phyloP scores from a whole-genome alignment of 257 asterid genomes.

The Petunia secreta region DNA sequence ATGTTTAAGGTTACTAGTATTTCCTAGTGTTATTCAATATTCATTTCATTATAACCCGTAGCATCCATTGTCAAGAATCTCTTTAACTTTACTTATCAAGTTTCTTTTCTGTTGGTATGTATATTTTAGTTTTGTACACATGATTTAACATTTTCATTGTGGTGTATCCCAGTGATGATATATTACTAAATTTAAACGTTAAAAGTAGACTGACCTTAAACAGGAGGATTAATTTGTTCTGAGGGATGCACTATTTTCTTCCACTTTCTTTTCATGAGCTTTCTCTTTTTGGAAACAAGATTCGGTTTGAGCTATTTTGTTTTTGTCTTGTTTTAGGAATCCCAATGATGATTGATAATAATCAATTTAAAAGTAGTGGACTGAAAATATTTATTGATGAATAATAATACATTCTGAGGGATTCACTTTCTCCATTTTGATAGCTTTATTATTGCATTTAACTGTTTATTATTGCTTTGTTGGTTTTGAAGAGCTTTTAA shows the following conservation, averaged over 20 bases:
- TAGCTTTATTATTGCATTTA: background rate
- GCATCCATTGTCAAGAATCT: too few species aligned
- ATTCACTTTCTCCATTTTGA: background rate
- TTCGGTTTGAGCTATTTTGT: background rate
- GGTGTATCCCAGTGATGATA: too few species aligned
- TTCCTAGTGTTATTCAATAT: too few species aligned
- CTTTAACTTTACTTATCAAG: too few species aligned
- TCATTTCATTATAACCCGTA: too few species aligned
- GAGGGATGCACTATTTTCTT: background rate
- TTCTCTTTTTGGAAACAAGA: background rate
- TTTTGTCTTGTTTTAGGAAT: background rate
- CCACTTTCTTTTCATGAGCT: background rate
- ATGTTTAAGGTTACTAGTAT: too few species aligned
- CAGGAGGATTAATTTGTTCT: background rate
- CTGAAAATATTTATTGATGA: conserved; percentile 17
- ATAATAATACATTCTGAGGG: conserved; percentile 18
- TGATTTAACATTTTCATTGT: too few species aligned
- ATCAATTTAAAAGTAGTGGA: conserved; percentile 30
- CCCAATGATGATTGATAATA: conserved; percentile 22
- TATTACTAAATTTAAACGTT: background rate
- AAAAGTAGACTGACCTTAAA: background rate
- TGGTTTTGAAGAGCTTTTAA: background rate
- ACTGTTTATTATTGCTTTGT: background rate
- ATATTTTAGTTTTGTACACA: too few species aligned
- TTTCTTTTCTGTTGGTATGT: too few species aligned